These are phyloP conservation scores for Pythium utonaiense DNA, from an alignment of 352 stramenopile species.

Conservation along the genomic window DNA sequence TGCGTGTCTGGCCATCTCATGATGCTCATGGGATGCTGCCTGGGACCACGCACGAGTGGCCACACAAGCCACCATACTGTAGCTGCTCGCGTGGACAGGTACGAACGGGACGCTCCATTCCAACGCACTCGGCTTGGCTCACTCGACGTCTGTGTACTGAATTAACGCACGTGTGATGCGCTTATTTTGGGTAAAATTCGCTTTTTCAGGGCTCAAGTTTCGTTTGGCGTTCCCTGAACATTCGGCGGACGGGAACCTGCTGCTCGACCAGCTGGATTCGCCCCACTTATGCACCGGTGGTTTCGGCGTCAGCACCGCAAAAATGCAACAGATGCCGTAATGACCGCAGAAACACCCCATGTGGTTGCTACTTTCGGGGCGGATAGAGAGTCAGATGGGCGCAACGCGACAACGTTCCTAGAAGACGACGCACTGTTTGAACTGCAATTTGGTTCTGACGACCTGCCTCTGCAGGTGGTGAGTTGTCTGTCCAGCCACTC, in stretches of 20 bases:
- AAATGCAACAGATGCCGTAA: not conserved
- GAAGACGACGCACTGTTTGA: conserved; percentile 1
- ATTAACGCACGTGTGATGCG: too few relatives aligned
- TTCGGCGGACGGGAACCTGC: conserved; percentile 6
- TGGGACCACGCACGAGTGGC: not conserved
- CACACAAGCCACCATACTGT: too few relatives aligned
- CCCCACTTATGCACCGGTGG: not conserved
- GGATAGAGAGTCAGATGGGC: not conserved
- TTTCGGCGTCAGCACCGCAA: not conserved
- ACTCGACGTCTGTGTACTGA: too few relatives aligned
- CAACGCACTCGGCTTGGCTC: too few relatives aligned
- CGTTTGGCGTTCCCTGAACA: conserved; percentile 7
- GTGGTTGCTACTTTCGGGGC: not conserved
- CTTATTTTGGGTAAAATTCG: not conserved
- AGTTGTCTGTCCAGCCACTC: not conserved
- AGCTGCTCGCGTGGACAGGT: too few relatives aligned
- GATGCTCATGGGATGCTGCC: not conserved
- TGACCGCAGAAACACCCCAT: not conserved
- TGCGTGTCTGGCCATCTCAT: not conserved
- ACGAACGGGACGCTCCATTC: too few relatives aligned
- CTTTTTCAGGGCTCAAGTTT: not conserved
- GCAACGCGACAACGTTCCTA: conserved; percentile 1
- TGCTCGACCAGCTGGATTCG: conserved; percentile 4
- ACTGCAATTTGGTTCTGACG: not conserved
- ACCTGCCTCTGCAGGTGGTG: not conserved